Evolutionary conservation across 2,329 filamentous ascomycete species (phyloP).

Genomic region (Purpureocillium lavendulum): DNA sequence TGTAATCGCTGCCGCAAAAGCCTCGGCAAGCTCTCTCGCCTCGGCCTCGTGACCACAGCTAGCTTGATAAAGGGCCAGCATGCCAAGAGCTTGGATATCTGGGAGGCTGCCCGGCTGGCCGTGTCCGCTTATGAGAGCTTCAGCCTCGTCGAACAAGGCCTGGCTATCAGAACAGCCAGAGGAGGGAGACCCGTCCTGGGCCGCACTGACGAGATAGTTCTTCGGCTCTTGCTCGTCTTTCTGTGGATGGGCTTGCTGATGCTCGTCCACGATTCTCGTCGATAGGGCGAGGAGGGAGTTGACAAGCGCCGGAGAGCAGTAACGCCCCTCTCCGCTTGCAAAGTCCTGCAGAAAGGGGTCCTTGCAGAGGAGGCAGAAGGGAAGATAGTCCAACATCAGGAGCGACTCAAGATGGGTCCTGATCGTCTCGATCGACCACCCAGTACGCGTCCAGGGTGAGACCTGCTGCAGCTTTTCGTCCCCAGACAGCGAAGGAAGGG

Average conservation of each 20-base stretch:
- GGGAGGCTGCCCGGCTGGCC: conserved; percentile 1
- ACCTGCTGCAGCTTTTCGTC: neutral
- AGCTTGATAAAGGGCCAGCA: conserved; percentile 6
- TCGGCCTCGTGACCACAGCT: conserved; percentile 4
- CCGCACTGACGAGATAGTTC: neutral
- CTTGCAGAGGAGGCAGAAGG: conserved; percentile 16
- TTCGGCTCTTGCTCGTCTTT: too few species aligned
- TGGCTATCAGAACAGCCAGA: conserved; percentile 4
- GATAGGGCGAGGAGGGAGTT: conserved; percentile 6
- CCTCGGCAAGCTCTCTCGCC: conserved; percentile 3
- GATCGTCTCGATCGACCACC: conserved; percentile 5
- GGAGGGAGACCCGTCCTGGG: neutral
- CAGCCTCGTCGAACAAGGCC: conserved; percentile 3
- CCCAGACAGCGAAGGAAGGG: neutral
- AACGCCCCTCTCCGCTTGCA: conserved; percentile 3
- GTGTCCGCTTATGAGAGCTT: neutral
- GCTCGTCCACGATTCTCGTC: conserved; percentile 1
- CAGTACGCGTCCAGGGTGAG: neutral
- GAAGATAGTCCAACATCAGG: conserved; percentile 5
- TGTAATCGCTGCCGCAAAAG: conserved; percentile 1
- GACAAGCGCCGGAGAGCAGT: conserved; percentile 8
- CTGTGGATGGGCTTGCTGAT: neutral
- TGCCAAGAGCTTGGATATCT: conserved; percentile 7
- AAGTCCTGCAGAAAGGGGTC: conserved; percentile 1
- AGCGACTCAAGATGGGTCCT: conserved; percentile 5